phyloP scores from a whole-genome alignment of 139 green algal species.

The Closterium sp. region DNA sequence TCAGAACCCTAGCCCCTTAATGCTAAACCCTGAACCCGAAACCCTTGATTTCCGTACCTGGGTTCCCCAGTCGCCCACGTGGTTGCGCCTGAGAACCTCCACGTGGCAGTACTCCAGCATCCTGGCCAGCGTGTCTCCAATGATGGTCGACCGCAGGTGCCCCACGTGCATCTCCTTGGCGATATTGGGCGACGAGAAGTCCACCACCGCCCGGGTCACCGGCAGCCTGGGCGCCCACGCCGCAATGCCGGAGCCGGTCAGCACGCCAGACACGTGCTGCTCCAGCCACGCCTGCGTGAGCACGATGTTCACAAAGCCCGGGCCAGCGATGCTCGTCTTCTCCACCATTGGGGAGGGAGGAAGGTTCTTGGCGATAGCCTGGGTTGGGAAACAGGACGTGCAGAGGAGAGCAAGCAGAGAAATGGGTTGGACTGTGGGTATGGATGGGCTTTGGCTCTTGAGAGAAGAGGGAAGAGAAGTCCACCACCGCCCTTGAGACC shows the following conservation, averaged over 20 bases:
- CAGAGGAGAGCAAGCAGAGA: background rate
- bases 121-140: conserved; percentile 79
- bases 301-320: conserved; percentile 96
- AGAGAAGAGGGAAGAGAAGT: conserved; percentile 78
- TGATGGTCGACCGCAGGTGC: conserved; percentile 95
- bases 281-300: conserved; percentile 45
- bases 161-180: conserved; percentile 98
- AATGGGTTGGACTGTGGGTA: background rate
- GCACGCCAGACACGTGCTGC: conserved; percentile 1
- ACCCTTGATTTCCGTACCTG: conserved; percentile 29
- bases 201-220: conserved; percentile 67
- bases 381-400: background rate
- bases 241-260: background rate
- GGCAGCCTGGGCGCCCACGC: conserved; percentile 27
- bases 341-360: conserved; percentile 62
- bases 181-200: conserved; percentile 97
- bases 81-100: conserved; percentile 91
- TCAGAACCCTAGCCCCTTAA: background rate
- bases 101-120: conserved; percentile 83
- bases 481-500: conserved; percentile 66
- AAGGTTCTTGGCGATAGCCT: conserved; percentile 75
- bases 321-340: conserved; percentile 73
- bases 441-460: background rate
- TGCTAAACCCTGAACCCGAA: background rate
- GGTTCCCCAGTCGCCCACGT: conserved; percentile 98